Conservation (phyloP, 1,284 basidiomycete species). For the Ganoderma multipileum region DNA sequence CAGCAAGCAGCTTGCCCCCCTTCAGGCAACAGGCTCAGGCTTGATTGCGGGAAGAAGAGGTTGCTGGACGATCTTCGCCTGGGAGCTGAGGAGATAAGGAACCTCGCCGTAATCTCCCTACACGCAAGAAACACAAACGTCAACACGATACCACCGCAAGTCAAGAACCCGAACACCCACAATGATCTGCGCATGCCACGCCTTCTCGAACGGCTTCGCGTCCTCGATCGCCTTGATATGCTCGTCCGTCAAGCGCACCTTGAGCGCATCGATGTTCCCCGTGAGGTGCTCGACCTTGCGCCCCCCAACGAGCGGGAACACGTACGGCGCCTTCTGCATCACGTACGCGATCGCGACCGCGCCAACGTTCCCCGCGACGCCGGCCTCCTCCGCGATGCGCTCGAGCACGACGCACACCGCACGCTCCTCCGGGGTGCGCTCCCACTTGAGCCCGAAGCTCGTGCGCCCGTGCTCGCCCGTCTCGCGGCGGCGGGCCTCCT, state of each 20-base stretch:
- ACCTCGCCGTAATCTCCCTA: constrained; percentile 14
- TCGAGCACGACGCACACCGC: constrained; percentile 20
- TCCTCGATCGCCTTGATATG: constrained; percentile 52
- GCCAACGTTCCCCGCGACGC: constrained; percentile 26
- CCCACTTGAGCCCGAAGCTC: constrained; percentile 38
- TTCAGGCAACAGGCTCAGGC: not conserved
- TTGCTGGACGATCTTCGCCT: constrained; percentile 4
- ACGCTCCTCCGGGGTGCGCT: constrained; percentile 26
- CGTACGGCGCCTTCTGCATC: constrained; percentile 26
- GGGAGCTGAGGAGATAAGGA: not conserved
- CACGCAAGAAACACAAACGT: not conserved
- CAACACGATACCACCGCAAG: not conserved
- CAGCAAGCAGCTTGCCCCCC: not conserved
- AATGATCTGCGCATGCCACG: constrained; percentile 49
- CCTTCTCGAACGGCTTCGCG: constrained; percentile 44
- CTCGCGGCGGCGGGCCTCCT: constrained; percentile 35
- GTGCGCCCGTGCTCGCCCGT: constrained; percentile 41
- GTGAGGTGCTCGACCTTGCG: constrained; percentile 46
- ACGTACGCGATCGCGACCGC: constrained; percentile 38
- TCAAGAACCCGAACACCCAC: constrained; percentile 38
- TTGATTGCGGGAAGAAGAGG: constrained; percentile 3
- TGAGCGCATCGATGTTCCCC: constrained; percentile 53
- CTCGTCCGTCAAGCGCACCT: constrained; percentile 45
- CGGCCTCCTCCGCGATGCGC: constrained; percentile 29
- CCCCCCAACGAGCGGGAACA: constrained; percentile 22